Percentiles rank a stretch among this genome's conserved stretches.
Conservation (phyloP, 2,329 filamentous ascomycete genomes). For the Thielaviopsis musarum region DNA sequence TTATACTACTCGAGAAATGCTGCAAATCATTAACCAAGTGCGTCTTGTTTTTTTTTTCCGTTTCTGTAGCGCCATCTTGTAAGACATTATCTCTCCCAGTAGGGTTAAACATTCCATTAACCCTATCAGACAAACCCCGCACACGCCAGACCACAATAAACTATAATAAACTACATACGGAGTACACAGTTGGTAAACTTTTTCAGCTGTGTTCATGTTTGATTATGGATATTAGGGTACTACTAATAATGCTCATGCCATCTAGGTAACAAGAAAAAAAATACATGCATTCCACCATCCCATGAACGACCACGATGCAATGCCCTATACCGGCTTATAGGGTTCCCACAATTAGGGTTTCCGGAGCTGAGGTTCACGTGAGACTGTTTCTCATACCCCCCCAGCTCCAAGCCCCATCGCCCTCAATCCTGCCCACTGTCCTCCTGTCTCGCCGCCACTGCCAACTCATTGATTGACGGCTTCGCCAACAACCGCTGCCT, state of each 20-base stretch:
- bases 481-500: constrained; percentile 25
- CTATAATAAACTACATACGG: too few species aligned
- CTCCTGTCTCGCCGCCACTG: background rate
- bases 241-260: background rate
- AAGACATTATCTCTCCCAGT: background rate
- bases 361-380: too few species aligned
- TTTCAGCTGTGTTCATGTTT: background rate
- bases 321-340: too few species aligned
- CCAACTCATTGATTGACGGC: background rate
- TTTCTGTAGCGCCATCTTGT: background rate
- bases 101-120: background rate
- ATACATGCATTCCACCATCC: background rate
- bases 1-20: background rate
- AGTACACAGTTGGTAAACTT: too few species aligned
- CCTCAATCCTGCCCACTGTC: background rate
- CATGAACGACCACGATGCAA: too few species aligned
- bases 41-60: background rate
- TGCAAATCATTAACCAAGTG: background rate
- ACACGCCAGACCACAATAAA: too few species aligned
- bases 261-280: background rate
- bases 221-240: background rate
- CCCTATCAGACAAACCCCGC: background rate
- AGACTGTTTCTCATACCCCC: too few species aligned
- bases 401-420: background rate
- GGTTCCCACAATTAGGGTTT: too few species aligned